These are phyloP conservation scores for Halophytophthora polymorphica DNA, from an alignment of 352 stramenopile genomes.

Conservation along the genomic window DNA sequence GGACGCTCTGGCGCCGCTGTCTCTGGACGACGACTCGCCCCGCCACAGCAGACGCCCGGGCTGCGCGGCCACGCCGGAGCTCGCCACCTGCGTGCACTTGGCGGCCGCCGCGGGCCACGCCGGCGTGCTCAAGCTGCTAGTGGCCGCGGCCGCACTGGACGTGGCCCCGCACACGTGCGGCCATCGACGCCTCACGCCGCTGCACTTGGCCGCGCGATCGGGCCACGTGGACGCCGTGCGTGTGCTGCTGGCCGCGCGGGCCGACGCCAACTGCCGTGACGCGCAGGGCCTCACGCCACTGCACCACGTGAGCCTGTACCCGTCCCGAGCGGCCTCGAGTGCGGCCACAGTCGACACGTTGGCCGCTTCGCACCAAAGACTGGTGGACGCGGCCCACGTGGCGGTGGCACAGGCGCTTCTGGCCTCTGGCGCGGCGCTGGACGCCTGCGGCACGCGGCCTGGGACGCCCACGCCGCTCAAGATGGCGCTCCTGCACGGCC, in stretches of 20 bases:
- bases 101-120: slow-evolving; percentile 19
- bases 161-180: slow-evolving; percentile 9
- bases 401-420: slow-evolving; percentile 25
- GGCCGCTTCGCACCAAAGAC: slow-evolving; percentile 11
- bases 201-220: slow-evolving; percentile 33
- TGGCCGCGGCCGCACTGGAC: slow-evolving; percentile 24
- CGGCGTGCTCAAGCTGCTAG: slow-evolving; percentile 24
- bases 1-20: slow-evolving; percentile 15
- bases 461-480: slow-evolving; percentile 23
- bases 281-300: slow-evolving; percentile 35
- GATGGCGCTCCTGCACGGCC: slow-evolving; percentile 28
- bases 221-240: slow-evolving; percentile 24
- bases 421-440: slow-evolving; percentile 15
- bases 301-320: slow-evolving; percentile 34
- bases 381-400: slow-evolving; percentile 20
- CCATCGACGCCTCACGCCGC: slow-evolving; percentile 15
- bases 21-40: neutral
- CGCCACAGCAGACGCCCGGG: neutral
- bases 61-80: neutral
- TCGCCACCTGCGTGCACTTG: slow-evolving; percentile 20
- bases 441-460: slow-evolving; percentile 13
- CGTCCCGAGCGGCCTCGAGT: slow-evolving; percentile 2
- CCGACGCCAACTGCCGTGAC: slow-evolving; percentile 21
- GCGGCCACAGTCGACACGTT: neutral
- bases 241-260: slow-evolving; percentile 21